Evolutionary conservation across 2,329 filamentous ascomycete genomes (phyloP), one percentile per base, ranked within the genome.

Genomic region (Sordariomycetes sp.): DNA sequence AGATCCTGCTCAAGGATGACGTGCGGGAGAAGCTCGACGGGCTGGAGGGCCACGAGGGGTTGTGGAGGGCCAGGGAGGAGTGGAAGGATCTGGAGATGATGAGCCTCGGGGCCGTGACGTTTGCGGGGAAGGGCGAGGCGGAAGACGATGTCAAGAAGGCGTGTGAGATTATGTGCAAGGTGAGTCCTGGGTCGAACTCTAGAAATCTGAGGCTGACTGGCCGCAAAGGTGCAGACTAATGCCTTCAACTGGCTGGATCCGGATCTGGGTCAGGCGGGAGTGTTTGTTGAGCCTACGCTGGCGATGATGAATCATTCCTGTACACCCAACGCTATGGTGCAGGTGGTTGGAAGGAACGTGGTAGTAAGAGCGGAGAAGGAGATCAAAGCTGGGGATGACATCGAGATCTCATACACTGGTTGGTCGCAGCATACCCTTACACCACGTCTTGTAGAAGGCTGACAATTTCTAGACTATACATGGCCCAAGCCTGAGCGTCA

Each of bases 231-330:
- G 38, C 64, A 75, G 47, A 74, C 73, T 24, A 81, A 81, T 51
- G 64, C 72, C 4, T 80, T 80, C 47, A 71, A 73, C 45, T 59
- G 70, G 34, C 59, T 60, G 18, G 72, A 78, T 34, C 50, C 55
- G 3, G 72, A 79, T 43, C 50, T 68, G 7, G 68, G 62, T 2
- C 59, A 68, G 35, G 59, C 66, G 2, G 74, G 72, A 17, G 57
- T 76, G 20, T 79, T 73, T 40, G 54, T 79, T 24, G 69, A 77
- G 41, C 61, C 70, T 1, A 62, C 51, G 4, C 55, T 77, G 27
- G 69, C 73, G 38, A 75, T 78, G 66, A 63, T 65, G 16, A 80
- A 81, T 41, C 76, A 81, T 47, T 75, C 73, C 0, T 81, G 76
- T 41, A 49, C 67, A 3, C 75, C 75, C 4, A 79, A 77, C 42